These are phyloP conservation scores for Nevesoporus exiguus DNA, from an alignment of 768 basidiomycete species.

Conservation along the genomic window DNA sequence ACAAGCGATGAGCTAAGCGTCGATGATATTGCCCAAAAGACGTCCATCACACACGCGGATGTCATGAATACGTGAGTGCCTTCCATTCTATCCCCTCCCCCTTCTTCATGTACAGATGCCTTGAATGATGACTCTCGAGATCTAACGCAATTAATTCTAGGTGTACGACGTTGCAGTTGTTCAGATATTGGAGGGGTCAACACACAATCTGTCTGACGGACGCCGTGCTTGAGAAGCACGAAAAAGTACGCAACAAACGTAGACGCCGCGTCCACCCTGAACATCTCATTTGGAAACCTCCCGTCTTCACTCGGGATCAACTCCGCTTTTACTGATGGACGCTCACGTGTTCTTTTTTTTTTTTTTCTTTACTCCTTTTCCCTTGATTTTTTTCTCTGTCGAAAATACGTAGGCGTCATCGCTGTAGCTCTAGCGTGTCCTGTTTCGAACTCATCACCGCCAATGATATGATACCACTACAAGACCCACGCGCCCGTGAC, in stretches of 20 bases:
- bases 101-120: neutral
- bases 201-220: slow-evolving; percentile 93
- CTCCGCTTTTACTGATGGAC: slow-evolving; percentile 55
- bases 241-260: slow-evolving; percentile 77
- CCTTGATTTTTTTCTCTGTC: neutral
- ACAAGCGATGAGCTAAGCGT: slow-evolving; percentile 78
- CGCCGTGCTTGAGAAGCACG: slow-evolving; percentile 85
- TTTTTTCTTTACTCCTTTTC: neutral
- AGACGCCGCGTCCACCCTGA: slow-evolving; percentile 77
- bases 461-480: slow-evolving; percentile 15
- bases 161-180: slow-evolving; percentile 89
- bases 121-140: neutral
- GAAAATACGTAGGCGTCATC: slow-evolving; percentile 8
- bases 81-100: slow-evolving; percentile 8
- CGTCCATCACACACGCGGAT: slow-evolving; percentile 91
- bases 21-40: slow-evolving; percentile 96
- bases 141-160: slow-evolving; percentile 41
- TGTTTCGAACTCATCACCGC: slow-evolving; percentile 8
- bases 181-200: slow-evolving; percentile 94
- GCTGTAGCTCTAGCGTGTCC: slow-evolving; percentile 27
- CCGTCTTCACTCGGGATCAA: slow-evolving; percentile 87
- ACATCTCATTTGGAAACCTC: slow-evolving; percentile 90
- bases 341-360: neutral
- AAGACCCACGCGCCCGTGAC: slow-evolving; percentile 11
- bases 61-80: slow-evolving; percentile 94